Base-by-base conservation (phyloP, 257 asterid genomes). In the Solanum okadae region DNA sequence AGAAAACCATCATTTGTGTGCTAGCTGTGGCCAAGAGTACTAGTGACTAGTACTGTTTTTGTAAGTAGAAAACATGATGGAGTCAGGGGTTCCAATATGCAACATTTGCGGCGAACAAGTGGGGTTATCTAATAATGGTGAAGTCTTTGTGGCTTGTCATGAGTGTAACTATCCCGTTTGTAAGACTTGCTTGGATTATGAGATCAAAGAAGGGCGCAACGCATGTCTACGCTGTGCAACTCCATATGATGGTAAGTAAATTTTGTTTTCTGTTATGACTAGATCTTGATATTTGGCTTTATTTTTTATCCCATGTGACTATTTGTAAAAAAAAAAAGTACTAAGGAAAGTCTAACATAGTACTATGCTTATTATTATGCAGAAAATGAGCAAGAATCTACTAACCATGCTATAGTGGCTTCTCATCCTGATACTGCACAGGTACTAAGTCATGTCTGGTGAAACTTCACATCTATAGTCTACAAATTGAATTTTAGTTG, bases 151-250 rank as follows among this genome's bases (percentile, higher is more conserved):
- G 83, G 95, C 96, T 86, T 97, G 99, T 81, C 94, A 91, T 38
- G 98, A 95, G 34, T 97, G 99, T 92, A 90, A 93, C 42, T 91
- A 91, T 65, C 95, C 98, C 67, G 83, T 96, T 18, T 97, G 99
- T 92, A 93, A 89, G 81, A 91, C 93, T 63, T 97, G 99, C 52
- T 16, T 95, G 29, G 96, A 94, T 37, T 90, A 88, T 29, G 99
- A 97, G 12, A 92, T 95, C 95, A 94, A 93, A 89, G 94, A 96
- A 89, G 98, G 96, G 11, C 92, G 94, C 23, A 91, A 75, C 14
- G 70, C 95, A 8, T 97, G 99, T 91, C 27, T 93, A 52, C 97
- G 94, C 5, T 97, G 99, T 34, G 93, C 92, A 86, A 84, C 91
- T 87, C 94, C 96, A 33, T 96, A 93, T 61, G 89, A 91, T 83